Evolutionary conservation across 1,139 yeast species (phyloP), one percentile per base, ranked within the genome.

Genomic region (Zygosaccharomyces sapae): DNA sequence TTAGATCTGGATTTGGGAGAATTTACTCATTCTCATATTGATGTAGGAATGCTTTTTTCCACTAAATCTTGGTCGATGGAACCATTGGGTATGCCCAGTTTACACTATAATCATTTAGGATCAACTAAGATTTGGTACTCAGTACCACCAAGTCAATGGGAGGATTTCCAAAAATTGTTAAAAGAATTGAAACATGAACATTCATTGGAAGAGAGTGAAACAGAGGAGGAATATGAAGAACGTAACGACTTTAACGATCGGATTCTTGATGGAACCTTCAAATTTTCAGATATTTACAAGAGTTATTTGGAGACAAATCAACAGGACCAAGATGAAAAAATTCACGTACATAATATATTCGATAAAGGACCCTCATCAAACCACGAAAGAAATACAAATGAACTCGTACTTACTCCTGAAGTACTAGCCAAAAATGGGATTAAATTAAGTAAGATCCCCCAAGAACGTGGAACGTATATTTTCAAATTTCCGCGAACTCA

Each of bases 51-150:
- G 86, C 70, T 84, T 19, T 83, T 81, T 57, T 77, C 89, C 38
- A 73, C 84, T 1, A 80, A 81, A 50, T 78, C 83, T 55, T 89
- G 95, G 95, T 74, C 73, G 46, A 70, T 78, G 46, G 94, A 85
- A 58, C 96, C 87, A 56, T 92, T 84, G 56, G 82, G 81, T 62
- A 70, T 89, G 0, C 85, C 84, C 50, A 69, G 77, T 7, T 71
- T 80, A 24, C 83, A 83, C 60, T 86, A 77, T 57, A 86, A 81
- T 52, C 86, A 84, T 55, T 66, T 77, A 46, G 95, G 95, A 6
- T 83, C 82, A 3, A 68, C 76, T 22, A 83, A 81, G 59, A 69
- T 83, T n/a, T 86, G 95, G 95, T 86, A 83, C 57, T 80, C 88
- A 38, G 76, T 89, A 16, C 83, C 92, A 0, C 88, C 86, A n/a